Evolutionary conservation across 164 flowering plant species (phyloP).

Genomic region (Umbilicus rupestris): DNA sequence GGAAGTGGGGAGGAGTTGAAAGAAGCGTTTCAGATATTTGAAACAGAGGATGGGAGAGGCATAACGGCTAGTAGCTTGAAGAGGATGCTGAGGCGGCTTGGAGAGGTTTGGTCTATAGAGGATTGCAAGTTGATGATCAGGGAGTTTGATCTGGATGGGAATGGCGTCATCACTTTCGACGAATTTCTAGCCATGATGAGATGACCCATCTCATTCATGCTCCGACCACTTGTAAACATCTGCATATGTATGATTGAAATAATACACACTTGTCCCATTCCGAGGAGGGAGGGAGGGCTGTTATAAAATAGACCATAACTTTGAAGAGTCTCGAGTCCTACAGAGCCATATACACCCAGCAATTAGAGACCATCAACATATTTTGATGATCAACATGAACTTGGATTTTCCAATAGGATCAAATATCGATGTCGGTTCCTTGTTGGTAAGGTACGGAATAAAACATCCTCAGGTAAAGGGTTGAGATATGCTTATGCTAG

Average conservation of each 20-base stretch:
- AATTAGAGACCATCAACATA: no score
- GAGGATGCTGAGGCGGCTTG: slow-evolving; percentile 27
- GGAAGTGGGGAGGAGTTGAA: slow-evolving; percentile 14
- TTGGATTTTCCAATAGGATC: no score
- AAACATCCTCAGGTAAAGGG: no score
- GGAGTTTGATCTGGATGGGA: slow-evolving; percentile 22
- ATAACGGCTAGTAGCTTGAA: slow-evolving; percentile 28
- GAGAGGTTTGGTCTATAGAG: slow-evolving; percentile 18
- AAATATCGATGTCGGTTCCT: no score
- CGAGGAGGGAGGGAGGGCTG: no score
- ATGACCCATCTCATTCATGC: not conserved
- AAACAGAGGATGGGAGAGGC: slow-evolving; percentile 15
- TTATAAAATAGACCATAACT: no score
- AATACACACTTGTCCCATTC: no score
- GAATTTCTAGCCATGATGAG: not conserved
- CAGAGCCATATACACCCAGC: no score
- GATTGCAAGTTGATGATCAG: slow-evolving; percentile 27
- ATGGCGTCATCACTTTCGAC: slow-evolving; percentile 15
- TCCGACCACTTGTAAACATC: not conserved
- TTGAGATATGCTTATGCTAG: no score
- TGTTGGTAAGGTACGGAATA: no score
- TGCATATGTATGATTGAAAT: not conserved
- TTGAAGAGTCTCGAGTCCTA: no score
- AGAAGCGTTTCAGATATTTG: slow-evolving; percentile 26
- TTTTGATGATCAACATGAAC: no score